phyloP scores from a whole-genome alignment of 2,329 filamentous ascomycete genomes.

The Cytospora mali region DNA sequence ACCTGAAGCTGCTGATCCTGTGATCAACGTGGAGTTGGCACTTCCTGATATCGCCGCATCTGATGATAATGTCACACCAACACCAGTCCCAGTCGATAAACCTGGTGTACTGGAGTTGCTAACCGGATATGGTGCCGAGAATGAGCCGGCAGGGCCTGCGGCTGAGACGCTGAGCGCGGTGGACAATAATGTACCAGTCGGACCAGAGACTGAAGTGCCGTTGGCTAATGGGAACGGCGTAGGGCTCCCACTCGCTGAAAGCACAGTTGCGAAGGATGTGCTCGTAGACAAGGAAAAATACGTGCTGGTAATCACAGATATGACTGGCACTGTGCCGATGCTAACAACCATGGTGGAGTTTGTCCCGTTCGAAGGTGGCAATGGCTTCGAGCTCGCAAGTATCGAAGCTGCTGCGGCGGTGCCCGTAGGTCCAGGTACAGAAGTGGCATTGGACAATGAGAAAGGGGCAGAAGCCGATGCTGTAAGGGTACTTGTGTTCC shows the following conservation, averaged over 20 bases:
- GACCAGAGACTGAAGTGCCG: not conserved
- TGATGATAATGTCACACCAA: not conserved
- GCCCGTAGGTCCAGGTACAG: not conserved
- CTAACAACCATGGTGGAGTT: not conserved
- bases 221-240: slow-evolving; percentile 7
- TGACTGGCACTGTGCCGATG: not conserved
- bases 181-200: not conserved
- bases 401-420: not conserved
- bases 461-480: slow-evolving; percentile 1
- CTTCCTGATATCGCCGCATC: slow-evolving; percentile 1
- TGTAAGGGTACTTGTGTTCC: not conserved
- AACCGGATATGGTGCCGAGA: not conserved
- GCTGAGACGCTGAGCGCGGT: slow-evolving; percentile 3
- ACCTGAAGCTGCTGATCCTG: not conserved
- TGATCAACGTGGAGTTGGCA: slow-evolving; percentile 1
- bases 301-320: slow-evolving; percentile 7
- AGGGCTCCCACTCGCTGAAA: not conserved
- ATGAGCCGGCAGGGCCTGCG: not conserved
- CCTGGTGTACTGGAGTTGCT: slow-evolving; percentile 3
- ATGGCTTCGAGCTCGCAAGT: not conserved
- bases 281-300: not conserved
- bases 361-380: not conserved
- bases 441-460: slow-evolving; percentile 4
- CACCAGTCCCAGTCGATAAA: not conserved
- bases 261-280: not conserved